Base-by-base conservation (phyloP, 2,329 filamentous ascomycete genomes). In the Taxawa tesnikishii region DNA sequence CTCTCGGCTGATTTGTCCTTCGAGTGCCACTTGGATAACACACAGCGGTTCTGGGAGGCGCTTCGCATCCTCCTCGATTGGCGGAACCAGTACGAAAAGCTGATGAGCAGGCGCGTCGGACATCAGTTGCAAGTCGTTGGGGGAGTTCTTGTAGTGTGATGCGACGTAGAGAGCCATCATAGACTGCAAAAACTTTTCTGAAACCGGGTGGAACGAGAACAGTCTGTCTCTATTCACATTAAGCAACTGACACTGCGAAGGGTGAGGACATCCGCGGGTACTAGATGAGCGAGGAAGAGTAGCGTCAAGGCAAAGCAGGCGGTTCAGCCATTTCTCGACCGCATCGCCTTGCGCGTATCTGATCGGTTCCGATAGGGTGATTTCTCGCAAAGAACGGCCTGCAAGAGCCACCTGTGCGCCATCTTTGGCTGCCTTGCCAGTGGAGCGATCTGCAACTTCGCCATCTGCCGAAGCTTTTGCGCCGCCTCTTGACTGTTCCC, bases 151-250 rank as follows among this genome's bases (percentile, higher is more conserved):
- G 67, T 98, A 94, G 57, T 94, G 85, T 45, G 84, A 93, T 16
- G 90, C 85, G 16, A 98, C 92, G 47, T 96, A 98, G 2, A 98
- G 71, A 1, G 87, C 85, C 59, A 98, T 88, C 84, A 98, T 94
- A 48, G 94, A 85, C 54, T 98, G 90, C 34, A 98, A 62, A 60
- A 98, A 96, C 51, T 87, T 90, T 55, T 98, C 90, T 3, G 90
- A 92, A 13, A 96, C 84, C 3, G 87, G 84, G 49, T 98, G 90
- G 65, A 92, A 98, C 9, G 88, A 96, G 63, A 98, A 98, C 10
- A 98, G 72, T 6, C 88, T 96, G 59, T 98, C 90, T 34, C 90
- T 80, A 61, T 96, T 98, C 47, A 98, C 85, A 46, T 85, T 79
- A 36, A 96, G 71, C 34, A 98, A 73, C 58, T 98, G 79, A 56